These are phyloP conservation scores for Chalciporus chontae DNA, from an alignment of 768 basidiomycete genomes.

Conservation along the genomic window DNA sequence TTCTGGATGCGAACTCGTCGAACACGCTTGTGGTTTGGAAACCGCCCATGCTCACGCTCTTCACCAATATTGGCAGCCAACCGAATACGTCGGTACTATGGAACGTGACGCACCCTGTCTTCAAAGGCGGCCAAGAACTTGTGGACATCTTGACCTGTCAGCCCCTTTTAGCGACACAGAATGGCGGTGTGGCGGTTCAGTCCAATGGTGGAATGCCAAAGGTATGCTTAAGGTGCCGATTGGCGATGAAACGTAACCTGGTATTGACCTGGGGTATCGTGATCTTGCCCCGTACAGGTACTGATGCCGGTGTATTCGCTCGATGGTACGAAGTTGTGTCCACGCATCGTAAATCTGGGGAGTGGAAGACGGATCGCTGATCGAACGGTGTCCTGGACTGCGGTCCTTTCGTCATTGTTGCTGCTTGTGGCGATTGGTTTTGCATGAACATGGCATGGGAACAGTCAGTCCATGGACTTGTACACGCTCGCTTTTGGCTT, in stretches of 20 bases:
- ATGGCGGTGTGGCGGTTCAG: slow-evolving; percentile 39
- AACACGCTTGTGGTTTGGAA: slow-evolving; percentile 50
- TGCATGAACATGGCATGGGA: not conserved
- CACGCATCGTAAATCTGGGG: slow-evolving; percentile 8
- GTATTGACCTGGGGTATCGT: not conserved
- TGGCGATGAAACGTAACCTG: not conserved
- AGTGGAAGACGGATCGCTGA: not conserved
- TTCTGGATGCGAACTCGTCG: slow-evolving; percentile 37
- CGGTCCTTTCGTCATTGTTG: not conserved
- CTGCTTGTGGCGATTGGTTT: slow-evolving; percentile 5
- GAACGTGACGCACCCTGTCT: slow-evolving; percentile 42
- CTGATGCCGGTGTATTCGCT: slow-evolving; percentile 34
- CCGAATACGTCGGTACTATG: slow-evolving; percentile 35
- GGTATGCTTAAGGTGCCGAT: slow-evolving; percentile 21
- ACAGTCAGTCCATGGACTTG: not conserved
- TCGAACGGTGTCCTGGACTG: slow-evolving; percentile 7
- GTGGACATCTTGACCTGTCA: slow-evolving; percentile 54
- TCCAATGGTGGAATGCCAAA: slow-evolving; percentile 46
- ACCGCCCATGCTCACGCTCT: slow-evolving; percentile 50
- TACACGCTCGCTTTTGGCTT: not conserved
- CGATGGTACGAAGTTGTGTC: slow-evolving; percentile 17
- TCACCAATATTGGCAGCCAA: slow-evolving; percentile 50
- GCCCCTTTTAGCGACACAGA: slow-evolving; percentile 31
- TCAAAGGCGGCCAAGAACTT: slow-evolving; percentile 38
- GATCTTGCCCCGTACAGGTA: slow-evolving; percentile 21